These are phyloP conservation scores for Crassisporium funariophilum DNA, from an alignment of 768 basidiomycete species.

Conservation along the genomic window DNA sequence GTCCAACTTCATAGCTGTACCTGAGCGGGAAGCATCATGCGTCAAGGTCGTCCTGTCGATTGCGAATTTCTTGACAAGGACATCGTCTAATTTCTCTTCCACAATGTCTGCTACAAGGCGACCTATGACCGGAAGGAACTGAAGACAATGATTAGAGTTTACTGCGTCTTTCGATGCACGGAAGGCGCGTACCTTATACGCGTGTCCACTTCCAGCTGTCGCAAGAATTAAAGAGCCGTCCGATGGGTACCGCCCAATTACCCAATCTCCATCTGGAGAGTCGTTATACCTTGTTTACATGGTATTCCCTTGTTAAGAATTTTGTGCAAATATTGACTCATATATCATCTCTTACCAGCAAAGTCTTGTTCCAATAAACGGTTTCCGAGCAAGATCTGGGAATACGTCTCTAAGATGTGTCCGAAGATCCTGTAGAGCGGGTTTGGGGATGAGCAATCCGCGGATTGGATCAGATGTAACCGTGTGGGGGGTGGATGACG, in stretches of 20 bases:
- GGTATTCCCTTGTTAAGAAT: conserved; percentile 2
- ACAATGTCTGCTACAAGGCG: conserved; percentile 73
- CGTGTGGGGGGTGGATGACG: conserved; percentile 80
- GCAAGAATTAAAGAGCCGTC: conserved; percentile 72
- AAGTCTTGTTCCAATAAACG: conserved; percentile 72
- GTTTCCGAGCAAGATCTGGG: conserved; percentile 75
- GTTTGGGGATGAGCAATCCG: conserved; percentile 68
- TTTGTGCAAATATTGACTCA: neutral
- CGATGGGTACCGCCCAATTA: conserved; percentile 72
- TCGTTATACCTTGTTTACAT: conserved; percentile 76
- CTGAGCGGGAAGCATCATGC: conserved; percentile 36
- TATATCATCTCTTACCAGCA: conserved; percentile 71
- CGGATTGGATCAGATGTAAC: conserved; percentile 56
- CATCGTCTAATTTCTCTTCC: conserved; percentile 58
- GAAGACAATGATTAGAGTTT: conserved; percentile 6
- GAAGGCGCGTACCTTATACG: conserved; percentile 65
- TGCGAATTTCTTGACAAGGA: conserved; percentile 61
- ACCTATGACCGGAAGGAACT: conserved; percentile 91
- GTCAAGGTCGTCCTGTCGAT: conserved; percentile 46
- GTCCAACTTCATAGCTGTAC: conserved; percentile 41
- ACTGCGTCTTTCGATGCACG: neutral
- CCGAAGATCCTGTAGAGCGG: conserved; percentile 52
- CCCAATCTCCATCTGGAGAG: conserved; percentile 83
- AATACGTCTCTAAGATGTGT: conserved; percentile 57
- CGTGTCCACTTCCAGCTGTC: conserved; percentile 88